Evolutionary conservation across 1,139 yeast genomes (phyloP), one percentile per base, ranked within the genome.

Genomic region (Yamadazyma conglobata): DNA sequence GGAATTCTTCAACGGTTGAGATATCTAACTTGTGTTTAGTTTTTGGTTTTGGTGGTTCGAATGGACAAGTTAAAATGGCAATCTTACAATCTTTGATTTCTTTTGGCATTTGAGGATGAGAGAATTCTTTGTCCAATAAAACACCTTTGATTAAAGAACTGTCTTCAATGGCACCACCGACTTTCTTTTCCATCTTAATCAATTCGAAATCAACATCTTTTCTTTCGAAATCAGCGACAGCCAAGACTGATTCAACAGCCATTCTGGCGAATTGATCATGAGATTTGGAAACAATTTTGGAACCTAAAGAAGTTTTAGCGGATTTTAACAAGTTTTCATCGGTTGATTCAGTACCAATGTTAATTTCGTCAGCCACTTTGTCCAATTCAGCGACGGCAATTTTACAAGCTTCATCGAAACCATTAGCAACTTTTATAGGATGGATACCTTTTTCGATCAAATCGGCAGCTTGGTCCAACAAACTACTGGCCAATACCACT

Each of bases 31-130:
- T 91, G 65, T 93, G 98, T 63, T 91, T 91, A 13, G 99, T 93
- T 66, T 91, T 93, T 47, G 98, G 99, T 64, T 91, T 91, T 48
- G 99, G 99, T 25, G 99, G 99, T 67, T 91, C 99, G 56, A 91
- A 91, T 48, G 99, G 97, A 65, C 97, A 89, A 2, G 99, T 91
- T 55, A 91, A 72, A 44, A 91, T 89, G 30, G 98, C 98, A 43
- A 93, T 73, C 56, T 83, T 86, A 43, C 89, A 94, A 58, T 89
- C 84, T 37, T 73, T 70, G 27, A 91, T 73, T 32, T 60, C 60
- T 52, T 85, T 86, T 28, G 95, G 91, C 98, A 93, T 93, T 61
- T 93, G 98, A 6, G 97, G 96, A 59, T 93, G 98, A 4, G 96
- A 87, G 62, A 89, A 89, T 51, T 91, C 98, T 64, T 91, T 93